Evolutionary conservation across 768 basidiomycete genomes (phyloP).

Genomic region (Hysterangium stoloniferum): DNA sequence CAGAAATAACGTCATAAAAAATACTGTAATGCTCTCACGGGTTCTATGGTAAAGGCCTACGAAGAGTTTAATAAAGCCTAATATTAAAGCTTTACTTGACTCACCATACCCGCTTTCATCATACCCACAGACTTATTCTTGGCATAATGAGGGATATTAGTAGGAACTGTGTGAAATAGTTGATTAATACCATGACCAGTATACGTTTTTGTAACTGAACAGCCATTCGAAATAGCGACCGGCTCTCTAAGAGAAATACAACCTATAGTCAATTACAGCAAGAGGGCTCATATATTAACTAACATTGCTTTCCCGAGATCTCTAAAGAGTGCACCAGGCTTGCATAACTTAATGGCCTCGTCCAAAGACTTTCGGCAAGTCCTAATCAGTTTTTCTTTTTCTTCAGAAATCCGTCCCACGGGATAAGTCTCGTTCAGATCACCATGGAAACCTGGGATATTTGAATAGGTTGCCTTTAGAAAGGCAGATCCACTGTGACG

Average conservation of each 20-base stretch:
- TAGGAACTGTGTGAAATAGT: conserved; percentile 75
- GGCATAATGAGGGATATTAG: conserved; percentile 90
- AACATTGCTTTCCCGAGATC: conserved; percentile 85
- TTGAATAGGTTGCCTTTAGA: background rate
- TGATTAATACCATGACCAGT: conserved; percentile 88
- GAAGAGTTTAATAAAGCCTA: conserved; percentile 5
- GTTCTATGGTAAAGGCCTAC: conserved; percentile 65
- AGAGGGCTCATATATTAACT: conserved; percentile 27
- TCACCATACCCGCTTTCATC: conserved; percentile 91
- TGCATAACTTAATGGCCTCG: conserved; percentile 86
- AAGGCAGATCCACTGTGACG: background rate
- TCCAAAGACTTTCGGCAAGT: conserved; percentile 80
- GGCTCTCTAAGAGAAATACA: conserved; percentile 55
- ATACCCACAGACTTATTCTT: conserved; percentile 89
- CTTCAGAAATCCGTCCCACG: conserved; percentile 78
- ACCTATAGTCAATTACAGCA: conserved; percentile 20
- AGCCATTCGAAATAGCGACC: conserved; percentile 73
- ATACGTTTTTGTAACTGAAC: conserved; percentile 86
- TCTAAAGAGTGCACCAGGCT: conserved; percentile 85
- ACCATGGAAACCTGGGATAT: conserved; percentile 67
- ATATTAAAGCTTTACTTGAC: conserved; percentile 19
- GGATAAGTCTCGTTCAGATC: conserved; percentile 94
- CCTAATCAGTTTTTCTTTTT: conserved; percentile 72
- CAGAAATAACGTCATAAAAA: conserved; percentile 5
- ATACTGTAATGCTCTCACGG: conserved; percentile 35